phyloP scores from a whole-genome alignment of 306 rosid genomes.

The Prinsepia uniflora region DNA sequence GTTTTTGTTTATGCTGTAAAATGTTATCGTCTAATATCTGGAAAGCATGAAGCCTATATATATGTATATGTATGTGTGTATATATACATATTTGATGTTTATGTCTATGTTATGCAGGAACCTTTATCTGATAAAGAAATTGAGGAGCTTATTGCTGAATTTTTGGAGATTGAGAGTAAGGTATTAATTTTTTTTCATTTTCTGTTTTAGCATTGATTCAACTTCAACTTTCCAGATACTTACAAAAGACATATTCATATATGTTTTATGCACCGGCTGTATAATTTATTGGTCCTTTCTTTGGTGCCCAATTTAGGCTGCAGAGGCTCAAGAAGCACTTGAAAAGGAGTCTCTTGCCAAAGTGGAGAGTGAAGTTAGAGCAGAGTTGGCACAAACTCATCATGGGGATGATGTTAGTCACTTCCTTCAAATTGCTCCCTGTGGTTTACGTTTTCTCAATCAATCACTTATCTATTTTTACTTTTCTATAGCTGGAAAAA shows the following conservation, averaged over 20 bases:
- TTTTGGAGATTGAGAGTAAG: constrained; percentile 95
- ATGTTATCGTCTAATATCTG: background rate
- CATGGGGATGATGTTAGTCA: constrained; percentile 73
- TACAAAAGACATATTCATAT: background rate
- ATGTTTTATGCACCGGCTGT: background rate
- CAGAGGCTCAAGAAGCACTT: constrained; percentile 99
- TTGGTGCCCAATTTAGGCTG: constrained; percentile 68
- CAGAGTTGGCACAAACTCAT: constrained; percentile 70
- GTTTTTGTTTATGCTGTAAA: too few species aligned
- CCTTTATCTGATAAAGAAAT: constrained; percentile 74
- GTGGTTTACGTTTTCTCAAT: constrained; percentile 15
- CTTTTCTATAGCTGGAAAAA: constrained; percentile 66
- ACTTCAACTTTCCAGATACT: background rate
- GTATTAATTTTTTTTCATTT: constrained; percentile 36
- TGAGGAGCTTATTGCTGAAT: constrained; percentile 71
- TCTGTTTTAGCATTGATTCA: background rate
- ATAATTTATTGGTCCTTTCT: constrained; percentile 28
- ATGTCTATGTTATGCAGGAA: constrained; percentile 55
- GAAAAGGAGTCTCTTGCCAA: constrained; percentile 91
- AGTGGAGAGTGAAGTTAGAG: constrained; percentile 87
- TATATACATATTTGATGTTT: constrained; percentile 4
- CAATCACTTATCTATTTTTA: constrained; percentile 29
- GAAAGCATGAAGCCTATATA: background rate
- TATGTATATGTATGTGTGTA: too few species aligned
- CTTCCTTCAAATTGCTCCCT: constrained; percentile 17